These are phyloP conservation scores for Evansstolkia leycettana DNA, from an alignment of 495 filamentous ascomycete species.

Conservation along the genomic window DNA sequence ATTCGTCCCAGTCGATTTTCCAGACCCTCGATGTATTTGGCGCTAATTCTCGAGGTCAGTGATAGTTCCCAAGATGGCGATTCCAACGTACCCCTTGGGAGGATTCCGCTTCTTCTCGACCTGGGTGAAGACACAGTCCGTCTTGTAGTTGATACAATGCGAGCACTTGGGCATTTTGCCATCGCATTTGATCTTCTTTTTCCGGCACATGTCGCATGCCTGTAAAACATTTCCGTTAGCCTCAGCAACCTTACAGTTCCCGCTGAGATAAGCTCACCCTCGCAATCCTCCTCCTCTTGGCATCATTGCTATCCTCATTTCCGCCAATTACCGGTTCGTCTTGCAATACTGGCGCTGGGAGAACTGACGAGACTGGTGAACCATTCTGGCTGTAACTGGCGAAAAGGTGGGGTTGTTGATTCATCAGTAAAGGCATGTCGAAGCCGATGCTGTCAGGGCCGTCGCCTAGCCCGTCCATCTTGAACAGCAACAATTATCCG, in stretches of 20 bases:
- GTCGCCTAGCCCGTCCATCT: constrained; percentile 31
- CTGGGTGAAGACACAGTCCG: constrained; percentile 92
- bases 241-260: neutral
- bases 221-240: constrained; percentile 23
- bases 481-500: neutral
- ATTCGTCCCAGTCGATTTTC: constrained; percentile 91
- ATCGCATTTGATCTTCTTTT: constrained; percentile 99
- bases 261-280: constrained; percentile 31
- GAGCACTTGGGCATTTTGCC: constrained; percentile 91
- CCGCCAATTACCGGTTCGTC: constrained; percentile 35
- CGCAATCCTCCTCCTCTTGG: constrained; percentile 88
- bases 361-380: constrained; percentile 44
- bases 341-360: constrained; percentile 48
- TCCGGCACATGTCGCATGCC: constrained; percentile 98
- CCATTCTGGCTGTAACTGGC: constrained; percentile 49
- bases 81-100: constrained; percentile 69
- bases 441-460: constrained; percentile 28
- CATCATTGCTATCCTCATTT: constrained; percentile 56
- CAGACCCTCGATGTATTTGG: constrained; percentile 95
- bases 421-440: constrained; percentile 34
- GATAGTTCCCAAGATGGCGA: constrained; percentile 1
- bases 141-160: constrained; percentile 97
- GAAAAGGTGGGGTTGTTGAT: constrained; percentile 62
- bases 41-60: constrained; percentile 36
- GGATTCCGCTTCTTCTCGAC: constrained; percentile 98